These are phyloP conservation scores for Stemphylium vesicarium DNA, from an alignment of 2,329 filamentous ascomycete genomes.

Conservation along the genomic window DNA sequence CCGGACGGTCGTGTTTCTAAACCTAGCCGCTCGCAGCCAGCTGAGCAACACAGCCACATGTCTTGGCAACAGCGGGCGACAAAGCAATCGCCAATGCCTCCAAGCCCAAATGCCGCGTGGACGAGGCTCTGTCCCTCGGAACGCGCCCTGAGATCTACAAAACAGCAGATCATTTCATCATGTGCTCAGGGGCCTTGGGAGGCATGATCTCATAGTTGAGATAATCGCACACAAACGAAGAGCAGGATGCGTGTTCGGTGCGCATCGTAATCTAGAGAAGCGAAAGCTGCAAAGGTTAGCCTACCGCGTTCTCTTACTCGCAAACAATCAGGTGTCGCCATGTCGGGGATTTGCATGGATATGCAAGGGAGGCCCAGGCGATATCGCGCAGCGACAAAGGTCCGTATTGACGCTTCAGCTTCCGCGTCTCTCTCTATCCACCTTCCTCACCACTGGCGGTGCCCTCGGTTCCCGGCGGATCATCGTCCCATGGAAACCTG, in stretches of 20 bases:
- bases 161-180: background rate
- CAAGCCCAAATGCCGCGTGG: background rate
- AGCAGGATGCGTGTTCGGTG: constrained; percentile 19
- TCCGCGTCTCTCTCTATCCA: background rate
- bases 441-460: background rate
- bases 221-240: constrained; percentile 18
- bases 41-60: background rate
- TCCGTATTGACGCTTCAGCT: background rate
- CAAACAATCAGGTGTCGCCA: background rate
- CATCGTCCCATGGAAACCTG: background rate
- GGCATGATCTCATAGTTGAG: constrained; percentile 25
- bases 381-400: background rate
- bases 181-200: background rate
- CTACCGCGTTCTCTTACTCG: background rate
- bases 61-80: constrained; percentile 5
- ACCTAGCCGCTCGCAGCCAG: background rate
- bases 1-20: background rate
- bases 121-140: background rate
- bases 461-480: background rate
- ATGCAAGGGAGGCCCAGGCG: background rate
- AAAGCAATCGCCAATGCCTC: background rate
- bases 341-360: background rate
- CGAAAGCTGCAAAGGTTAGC: constrained; percentile 8
- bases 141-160: background rate
- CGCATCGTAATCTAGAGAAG: constrained; percentile 27